Base-by-base conservation (phyloP, 768 basidiomycete species). In the Butyriboletus loyo region DNA sequence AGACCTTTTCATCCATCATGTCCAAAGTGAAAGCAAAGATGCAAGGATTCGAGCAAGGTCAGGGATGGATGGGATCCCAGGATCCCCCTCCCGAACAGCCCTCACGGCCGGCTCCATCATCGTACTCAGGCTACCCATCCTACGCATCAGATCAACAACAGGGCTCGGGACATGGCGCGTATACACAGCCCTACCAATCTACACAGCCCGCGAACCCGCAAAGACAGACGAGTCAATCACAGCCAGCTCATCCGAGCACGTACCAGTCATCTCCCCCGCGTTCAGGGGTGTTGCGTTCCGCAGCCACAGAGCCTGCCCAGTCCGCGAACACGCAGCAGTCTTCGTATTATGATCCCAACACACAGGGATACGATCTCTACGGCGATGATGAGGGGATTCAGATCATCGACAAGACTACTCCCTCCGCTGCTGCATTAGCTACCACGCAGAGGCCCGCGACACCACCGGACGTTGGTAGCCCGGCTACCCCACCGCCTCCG, bases 1-100 rank as follows among this genome's bases (percentile, higher is more conserved):
- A 84, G 70, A 92, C 89, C 0, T 80, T 92, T 67, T 83, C 78
- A 42, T 78, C 73, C 9, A 66, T 92, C 25, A 76, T 92, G 36
- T 82, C 82, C 31, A 92, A 87, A 66, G 87, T 91, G 42, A 91
- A 83, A 64, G 83, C 88, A 6, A 92, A 92, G 78, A 83, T 92
- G 53, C 85, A 87, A 61, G 91, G 92, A 60, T 83, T 83, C 55
- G 89, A 92, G 35, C 81, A 84, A 61, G 64, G 65, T 15, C 61
- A 66, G 40, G 61, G 64, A 25, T 36, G 58, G 49, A 50, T 56
- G 7, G 53, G 61, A 24, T 42, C 57, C 10, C 59, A 63, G 53
- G 49, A 32, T 15, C 27, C 32, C 5, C 38, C 43, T 32, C 39
- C 52, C 3, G 25, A 40, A 8, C 57, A 58, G 32, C 4, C 22